phyloP scores from a whole-genome alignment of 1,284 basidiomycete species.

The Moesziomyces aphidis region DNA sequence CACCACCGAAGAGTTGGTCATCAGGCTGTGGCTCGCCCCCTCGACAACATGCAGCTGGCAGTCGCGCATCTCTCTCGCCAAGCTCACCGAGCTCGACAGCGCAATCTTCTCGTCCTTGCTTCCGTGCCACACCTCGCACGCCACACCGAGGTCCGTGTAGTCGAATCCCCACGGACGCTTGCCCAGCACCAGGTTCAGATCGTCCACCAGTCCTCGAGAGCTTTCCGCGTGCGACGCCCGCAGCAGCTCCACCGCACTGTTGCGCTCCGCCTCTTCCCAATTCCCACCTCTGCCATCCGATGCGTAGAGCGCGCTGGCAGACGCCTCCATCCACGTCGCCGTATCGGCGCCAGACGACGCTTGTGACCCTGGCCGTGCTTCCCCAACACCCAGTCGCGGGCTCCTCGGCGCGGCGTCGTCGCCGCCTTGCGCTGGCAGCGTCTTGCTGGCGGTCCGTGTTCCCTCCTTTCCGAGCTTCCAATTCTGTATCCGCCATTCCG shows the following conservation, averaged over 20 bases:
- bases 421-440: neutral
- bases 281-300: neutral
- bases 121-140: conserved; percentile 92
- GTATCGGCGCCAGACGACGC: too few species aligned
- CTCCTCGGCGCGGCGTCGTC: neutral
- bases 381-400: neutral
- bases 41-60: conserved; percentile 84
- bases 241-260: conserved; percentile 78
- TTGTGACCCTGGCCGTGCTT: neutral
- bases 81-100: conserved; percentile 83
- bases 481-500: conserved; percentile 94
- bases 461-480: conserved; percentile 88
- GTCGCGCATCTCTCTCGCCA: conserved; percentile 85
- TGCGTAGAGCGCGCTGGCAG: too few species aligned
- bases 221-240: conserved; percentile 95
- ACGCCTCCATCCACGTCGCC: too few species aligned
- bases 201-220: conserved; percentile 86
- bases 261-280: conserved; percentile 22
- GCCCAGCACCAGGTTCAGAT: conserved; percentile 89
- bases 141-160: conserved; percentile 77
- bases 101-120: conserved; percentile 92
- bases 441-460: conserved; percentile 1
- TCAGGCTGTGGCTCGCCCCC: conserved; percentile 88
- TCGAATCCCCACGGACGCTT: conserved; percentile 77
- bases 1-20: conserved; percentile 75